A percentile compares a stretch with the other conserved stretches of the same genome.
phyloP scores from a whole-genome alignment of 768 basidiomycete genomes.

The Boletus subcaerulescens region DNA sequence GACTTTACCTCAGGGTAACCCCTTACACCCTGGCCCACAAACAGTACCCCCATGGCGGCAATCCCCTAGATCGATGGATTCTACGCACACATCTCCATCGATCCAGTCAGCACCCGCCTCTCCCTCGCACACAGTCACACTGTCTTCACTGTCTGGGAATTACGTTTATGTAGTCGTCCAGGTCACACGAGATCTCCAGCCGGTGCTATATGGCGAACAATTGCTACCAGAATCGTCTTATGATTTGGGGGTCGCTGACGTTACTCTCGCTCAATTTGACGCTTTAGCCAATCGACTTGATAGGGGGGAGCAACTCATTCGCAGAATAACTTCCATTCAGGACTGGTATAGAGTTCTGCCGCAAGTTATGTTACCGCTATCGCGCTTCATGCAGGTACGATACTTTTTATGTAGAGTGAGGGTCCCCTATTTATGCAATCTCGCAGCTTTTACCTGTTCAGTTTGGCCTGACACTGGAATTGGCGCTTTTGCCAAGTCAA shows the following conservation, averaged over 20 bases:
- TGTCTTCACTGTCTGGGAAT: conserved; percentile 87
- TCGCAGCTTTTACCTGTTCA: conserved; percentile 54
- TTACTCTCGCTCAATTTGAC: conserved; percentile 80
- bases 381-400: conserved; percentile 70
- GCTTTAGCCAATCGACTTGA: conserved; percentile 54
- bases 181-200: conserved; percentile 88
- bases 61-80: conserved; percentile 40
- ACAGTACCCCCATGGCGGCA: conserved; percentile 36
- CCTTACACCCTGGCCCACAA: conserved; percentile 33
- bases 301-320: conserved; percentile 37
- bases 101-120: conserved; percentile 48
- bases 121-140: conserved; percentile 61
- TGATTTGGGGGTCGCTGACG: conserved; percentile 79
- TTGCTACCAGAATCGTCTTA: conserved; percentile 67
- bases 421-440: conserved; percentile 8
- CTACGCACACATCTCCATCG: conserved; percentile 71
- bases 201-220: conserved; percentile 81
- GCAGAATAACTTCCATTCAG: conserved; percentile 27
- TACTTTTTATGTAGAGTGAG: not conserved
- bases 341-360: conserved; percentile 50
- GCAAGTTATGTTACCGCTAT: conserved; percentile 66
- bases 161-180: conserved; percentile 87
- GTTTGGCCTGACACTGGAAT: conserved; percentile 78
- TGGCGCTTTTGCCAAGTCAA: conserved; percentile 59
- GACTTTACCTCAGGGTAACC: conserved; percentile 30